Evolutionary conservation across 768 basidiomycete species (phyloP).

Genomic region (Suillus ampliporus): DNA sequence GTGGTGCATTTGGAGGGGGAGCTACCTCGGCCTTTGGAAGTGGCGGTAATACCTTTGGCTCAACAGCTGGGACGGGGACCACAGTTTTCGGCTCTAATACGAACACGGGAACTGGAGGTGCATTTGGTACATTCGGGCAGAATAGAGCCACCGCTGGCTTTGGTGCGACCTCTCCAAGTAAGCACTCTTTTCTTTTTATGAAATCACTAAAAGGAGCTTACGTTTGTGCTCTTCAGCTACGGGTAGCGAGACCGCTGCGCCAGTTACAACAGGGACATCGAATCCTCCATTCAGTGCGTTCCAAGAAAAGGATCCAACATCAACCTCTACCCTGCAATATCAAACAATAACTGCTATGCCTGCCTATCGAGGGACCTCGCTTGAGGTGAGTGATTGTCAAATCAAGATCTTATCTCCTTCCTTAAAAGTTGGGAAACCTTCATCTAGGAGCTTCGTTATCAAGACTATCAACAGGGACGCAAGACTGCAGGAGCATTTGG

Average conservation of each 20-base stretch:
- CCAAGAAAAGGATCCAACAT: conserved; percentile 68
- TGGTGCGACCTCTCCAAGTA: conserved; percentile 43
- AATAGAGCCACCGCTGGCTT: conserved; percentile 50
- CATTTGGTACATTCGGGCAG: conserved; percentile 68
- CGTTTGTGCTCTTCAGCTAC: conserved; percentile 29
- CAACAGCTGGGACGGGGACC: conserved; percentile 34
- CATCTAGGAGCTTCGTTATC: conserved; percentile 69
- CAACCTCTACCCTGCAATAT: conserved; percentile 61
- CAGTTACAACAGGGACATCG: conserved; percentile 71
- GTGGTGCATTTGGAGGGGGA: conserved; percentile 67
- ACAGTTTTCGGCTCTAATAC: conserved; percentile 44
- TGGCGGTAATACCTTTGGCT: conserved; percentile 48
- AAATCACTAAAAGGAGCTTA: conserved; percentile 19
- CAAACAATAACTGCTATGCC: conserved; percentile 86
- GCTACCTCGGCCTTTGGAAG: conserved; percentile 58
- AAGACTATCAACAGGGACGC: conserved; percentile 78
- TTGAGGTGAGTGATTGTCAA: conserved; percentile 58
- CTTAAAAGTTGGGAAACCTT: background rate
- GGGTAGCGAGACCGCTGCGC: conserved; percentile 33
- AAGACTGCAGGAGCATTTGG: conserved; percentile 75
- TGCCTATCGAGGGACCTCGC: conserved; percentile 75
- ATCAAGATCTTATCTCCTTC: conserved; percentile 16
- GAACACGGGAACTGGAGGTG: conserved; percentile 32
- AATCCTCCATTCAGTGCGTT: conserved; percentile 66
- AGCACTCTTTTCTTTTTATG: conserved; percentile 17